Conservation (phyloP, 208 protist species). For the Trypanosoma mega region DNA sequence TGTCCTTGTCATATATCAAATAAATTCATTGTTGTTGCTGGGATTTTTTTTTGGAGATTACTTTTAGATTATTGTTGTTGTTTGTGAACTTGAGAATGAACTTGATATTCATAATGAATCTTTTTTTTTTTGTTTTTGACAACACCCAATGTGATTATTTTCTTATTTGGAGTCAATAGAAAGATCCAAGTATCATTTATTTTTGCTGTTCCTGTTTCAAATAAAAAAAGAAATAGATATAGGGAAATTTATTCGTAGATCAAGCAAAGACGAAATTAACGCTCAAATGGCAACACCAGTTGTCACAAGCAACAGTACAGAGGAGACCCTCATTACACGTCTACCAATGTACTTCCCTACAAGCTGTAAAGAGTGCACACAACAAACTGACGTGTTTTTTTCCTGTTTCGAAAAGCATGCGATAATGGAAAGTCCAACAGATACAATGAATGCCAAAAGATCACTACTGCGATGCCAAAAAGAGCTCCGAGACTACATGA, state of each 20-base stretch:
- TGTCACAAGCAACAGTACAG: not conserved
- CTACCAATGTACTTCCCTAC: constrained; percentile 78
- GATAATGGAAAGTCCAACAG: constrained; percentile 55
- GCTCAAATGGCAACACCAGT: not conserved
- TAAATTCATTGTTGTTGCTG: no score
- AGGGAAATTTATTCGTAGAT: not conserved
- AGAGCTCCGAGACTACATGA: constrained; percentile 66
- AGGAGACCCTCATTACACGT: constrained; percentile 25
- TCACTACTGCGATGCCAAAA: constrained; percentile 63
- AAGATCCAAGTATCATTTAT: no score
- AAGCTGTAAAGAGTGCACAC: constrained; percentile 46
- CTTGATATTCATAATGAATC: no score
- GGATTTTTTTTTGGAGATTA: no score
- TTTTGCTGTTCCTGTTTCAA: no score
- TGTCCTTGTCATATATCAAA: no score
- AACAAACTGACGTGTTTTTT: constrained; percentile 59
- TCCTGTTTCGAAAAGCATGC: constrained; percentile 74
- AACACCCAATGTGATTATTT: no score
- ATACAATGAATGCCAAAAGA: constrained; percentile 49
- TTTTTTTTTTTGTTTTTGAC: no score
- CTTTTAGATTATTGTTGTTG: no score
- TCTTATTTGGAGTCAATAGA: no score
- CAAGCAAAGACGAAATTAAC: not conserved
- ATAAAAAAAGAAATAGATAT: constrained; percentile 3
- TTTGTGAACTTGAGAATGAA: no score